A percentile compares a stretch with the other conserved stretches of the same genome.
These are phyloP conservation scores for Cutaneotrichosporon daszewskae DNA, from an alignment of 1,284 basidiomycete species.

Conservation along the genomic window DNA sequence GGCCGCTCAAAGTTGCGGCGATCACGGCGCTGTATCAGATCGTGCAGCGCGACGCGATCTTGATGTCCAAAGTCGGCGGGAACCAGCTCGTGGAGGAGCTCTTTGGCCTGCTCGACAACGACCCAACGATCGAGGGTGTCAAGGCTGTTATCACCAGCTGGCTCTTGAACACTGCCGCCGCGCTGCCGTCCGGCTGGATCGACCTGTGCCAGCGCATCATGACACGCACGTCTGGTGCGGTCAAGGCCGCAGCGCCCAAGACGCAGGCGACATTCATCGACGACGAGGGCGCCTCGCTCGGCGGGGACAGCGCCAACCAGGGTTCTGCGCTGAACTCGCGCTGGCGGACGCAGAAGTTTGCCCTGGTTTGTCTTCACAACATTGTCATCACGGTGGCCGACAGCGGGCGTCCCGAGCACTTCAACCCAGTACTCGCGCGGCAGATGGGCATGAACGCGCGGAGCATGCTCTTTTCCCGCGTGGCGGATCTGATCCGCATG, in stretches of 20 bases:
- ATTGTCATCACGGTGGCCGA: slow-evolving; percentile 72
- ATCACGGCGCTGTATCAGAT: slow-evolving; percentile 96
- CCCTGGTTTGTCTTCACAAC: slow-evolving; percentile 83
- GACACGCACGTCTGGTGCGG: slow-evolving; percentile 63
- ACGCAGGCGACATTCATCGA: slow-evolving; percentile 55
- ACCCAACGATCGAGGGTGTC: slow-evolving; percentile 90
- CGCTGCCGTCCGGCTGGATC: slow-evolving; percentile 95
- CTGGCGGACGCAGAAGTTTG: slow-evolving; percentile 96
- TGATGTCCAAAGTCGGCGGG: slow-evolving; percentile 89
- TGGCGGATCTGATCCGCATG: slow-evolving; percentile 84
- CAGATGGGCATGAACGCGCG: slow-evolving; percentile 30
- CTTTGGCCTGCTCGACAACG: slow-evolving; percentile 86
- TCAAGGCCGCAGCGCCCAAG: slow-evolving; percentile 32
- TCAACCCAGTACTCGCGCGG: slow-evolving; percentile 64
- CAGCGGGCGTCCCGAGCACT: slow-evolving; percentile 71
- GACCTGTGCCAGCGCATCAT: slow-evolving; percentile 96
- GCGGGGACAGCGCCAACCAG: slow-evolving; percentile 45
- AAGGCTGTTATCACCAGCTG: slow-evolving; percentile 89
- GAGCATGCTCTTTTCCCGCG: slow-evolving; percentile 41
- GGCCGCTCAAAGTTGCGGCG: slow-evolving; percentile 84
- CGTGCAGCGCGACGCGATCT: slow-evolving; percentile 86
- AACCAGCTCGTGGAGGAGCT: slow-evolving; percentile 90
- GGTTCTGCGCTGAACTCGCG: slow-evolving; percentile 61
- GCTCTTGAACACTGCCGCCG: slow-evolving; percentile 87
- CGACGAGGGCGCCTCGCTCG: slow-evolving; percentile 87